Evolutionary conservation across 768 basidiomycete species (phyloP).

Genomic region (Grammothele lineata): DNA sequence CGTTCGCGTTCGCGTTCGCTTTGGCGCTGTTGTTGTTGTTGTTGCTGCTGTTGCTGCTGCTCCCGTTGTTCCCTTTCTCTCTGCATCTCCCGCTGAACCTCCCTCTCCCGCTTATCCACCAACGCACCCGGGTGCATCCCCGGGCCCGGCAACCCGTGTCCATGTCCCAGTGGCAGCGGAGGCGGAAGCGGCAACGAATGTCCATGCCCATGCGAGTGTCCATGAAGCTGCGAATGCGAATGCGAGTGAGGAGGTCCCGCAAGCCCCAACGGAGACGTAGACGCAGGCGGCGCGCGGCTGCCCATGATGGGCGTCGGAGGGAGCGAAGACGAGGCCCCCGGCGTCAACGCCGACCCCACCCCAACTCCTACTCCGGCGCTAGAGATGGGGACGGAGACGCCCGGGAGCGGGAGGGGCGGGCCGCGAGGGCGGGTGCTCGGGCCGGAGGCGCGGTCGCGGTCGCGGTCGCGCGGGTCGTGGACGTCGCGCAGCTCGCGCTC

Average conservation of each 20-base stretch:
- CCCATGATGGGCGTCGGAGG: constrained; percentile 5
- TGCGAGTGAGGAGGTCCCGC: too few species aligned
- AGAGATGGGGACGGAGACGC: too few species aligned
- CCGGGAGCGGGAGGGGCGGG: constrained; percentile 7
- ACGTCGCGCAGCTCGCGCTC: neutral
- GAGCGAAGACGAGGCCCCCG: constrained; percentile 14
- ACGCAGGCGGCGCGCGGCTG: too few species aligned
- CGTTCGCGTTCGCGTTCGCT: constrained; percentile 21
- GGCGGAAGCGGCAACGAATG: too few species aligned
- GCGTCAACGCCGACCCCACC: constrained; percentile 3
- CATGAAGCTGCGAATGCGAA: too few species aligned
- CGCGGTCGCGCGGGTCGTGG: neutral
- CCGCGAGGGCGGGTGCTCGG: constrained; percentile 3
- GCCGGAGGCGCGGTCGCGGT: constrained; percentile 14
- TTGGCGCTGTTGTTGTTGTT: constrained; percentile 9
- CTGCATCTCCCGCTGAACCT: too few species aligned
- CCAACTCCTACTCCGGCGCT: too few species aligned
- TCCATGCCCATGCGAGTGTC: too few species aligned
- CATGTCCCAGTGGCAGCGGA: constrained; percentile 8
- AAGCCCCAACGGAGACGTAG: too few species aligned
- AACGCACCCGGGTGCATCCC: constrained; percentile 10
- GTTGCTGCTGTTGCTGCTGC: too few species aligned
- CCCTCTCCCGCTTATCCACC: constrained; percentile 6
- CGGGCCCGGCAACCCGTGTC: constrained; percentile 14
- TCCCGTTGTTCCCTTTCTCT: too few species aligned